phyloP scores from a whole-genome alignment of 139 green algal species.

The Protoeuglena noctilucae region DNA sequence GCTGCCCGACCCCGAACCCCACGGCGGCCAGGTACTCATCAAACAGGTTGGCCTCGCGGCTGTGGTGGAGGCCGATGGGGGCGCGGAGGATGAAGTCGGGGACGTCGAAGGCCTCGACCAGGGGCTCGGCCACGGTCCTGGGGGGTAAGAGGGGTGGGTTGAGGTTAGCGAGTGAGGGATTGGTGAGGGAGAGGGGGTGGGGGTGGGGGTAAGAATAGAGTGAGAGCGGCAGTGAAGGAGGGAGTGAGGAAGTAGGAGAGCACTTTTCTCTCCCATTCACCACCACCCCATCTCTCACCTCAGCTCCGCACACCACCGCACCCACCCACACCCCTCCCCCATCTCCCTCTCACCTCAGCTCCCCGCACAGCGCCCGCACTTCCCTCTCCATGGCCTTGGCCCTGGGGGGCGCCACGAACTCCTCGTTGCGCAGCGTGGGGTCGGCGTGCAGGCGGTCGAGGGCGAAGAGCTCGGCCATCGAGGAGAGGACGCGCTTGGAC shows the following conservation, averaged over 20 bases:
- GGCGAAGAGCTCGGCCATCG: conserved; percentile 59
- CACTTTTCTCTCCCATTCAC: too few relatives aligned
- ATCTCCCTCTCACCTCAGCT: conserved; percentile 30
- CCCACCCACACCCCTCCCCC: too few relatives aligned
- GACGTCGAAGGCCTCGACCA: conserved; percentile 58
- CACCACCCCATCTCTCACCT: too few relatives aligned
- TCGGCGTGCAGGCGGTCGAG: conserved; percentile 52
- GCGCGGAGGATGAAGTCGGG: conserved; percentile 67
- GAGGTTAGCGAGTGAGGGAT: too few relatives aligned
- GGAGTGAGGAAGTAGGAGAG: too few relatives aligned
- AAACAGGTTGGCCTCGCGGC: background rate
- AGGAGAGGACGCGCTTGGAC: conserved; percentile 4
- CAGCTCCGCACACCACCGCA: too few relatives aligned
- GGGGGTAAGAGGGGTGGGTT: too few relatives aligned
- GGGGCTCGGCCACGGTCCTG: conserved; percentile 37
- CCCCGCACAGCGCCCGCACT: conserved; percentile 39
- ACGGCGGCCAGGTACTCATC: background rate
- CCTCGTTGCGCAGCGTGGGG: conserved; percentile 55
- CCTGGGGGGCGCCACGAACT: conserved; percentile 68
- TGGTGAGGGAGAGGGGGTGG: too few relatives aligned
- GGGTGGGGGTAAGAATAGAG: too few relatives aligned
- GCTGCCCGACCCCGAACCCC: background rate
- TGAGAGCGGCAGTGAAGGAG: too few relatives aligned
- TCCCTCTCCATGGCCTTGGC: conserved; percentile 64
- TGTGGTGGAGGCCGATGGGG: conserved; percentile 39